A percentile compares a stretch with the other conserved stretches of the same genome.
Conservation (phyloP, 1,284 basidiomycete species). For the Trichosporon faecale region DNA sequence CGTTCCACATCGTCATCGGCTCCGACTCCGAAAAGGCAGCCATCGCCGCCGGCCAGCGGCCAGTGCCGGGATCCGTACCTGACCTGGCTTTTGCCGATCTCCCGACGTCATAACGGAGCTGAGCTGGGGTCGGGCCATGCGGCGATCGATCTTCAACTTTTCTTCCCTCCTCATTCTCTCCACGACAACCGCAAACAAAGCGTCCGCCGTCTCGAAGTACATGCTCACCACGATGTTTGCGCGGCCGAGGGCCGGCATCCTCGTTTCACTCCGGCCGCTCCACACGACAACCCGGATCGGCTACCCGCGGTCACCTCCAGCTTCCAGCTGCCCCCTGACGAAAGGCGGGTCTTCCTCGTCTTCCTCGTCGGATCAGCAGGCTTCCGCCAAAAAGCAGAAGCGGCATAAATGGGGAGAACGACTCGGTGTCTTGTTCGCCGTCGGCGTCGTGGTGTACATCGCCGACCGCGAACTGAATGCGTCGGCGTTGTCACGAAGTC, state of each 20-base stretch:
- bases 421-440: conserved; percentile 25
- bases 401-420: background rate
- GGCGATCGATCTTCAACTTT: background rate
- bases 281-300: background rate
- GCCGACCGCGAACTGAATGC: conserved; percentile 65
- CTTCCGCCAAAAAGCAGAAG: background rate
- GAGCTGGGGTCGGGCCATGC: background rate
- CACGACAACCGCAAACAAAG: background rate
- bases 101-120: background rate
- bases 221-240: background rate
- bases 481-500: conserved; percentile 62
- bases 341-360: background rate
- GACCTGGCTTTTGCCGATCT: background rate
- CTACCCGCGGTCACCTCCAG: background rate
- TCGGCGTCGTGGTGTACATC: conserved; percentile 56
- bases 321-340: background rate
- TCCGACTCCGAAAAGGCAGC: background rate
- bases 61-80: background rate
- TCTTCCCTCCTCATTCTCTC: background rate
- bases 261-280: background rate
- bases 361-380: background rate
- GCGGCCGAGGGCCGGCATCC: background rate
- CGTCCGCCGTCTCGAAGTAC: background rate
- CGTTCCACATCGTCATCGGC: background rate
- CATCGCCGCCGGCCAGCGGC: background rate